Conservation (phyloP, 768 basidiomycete genomes). For the Sporobolomyces pararoseus region DNA sequence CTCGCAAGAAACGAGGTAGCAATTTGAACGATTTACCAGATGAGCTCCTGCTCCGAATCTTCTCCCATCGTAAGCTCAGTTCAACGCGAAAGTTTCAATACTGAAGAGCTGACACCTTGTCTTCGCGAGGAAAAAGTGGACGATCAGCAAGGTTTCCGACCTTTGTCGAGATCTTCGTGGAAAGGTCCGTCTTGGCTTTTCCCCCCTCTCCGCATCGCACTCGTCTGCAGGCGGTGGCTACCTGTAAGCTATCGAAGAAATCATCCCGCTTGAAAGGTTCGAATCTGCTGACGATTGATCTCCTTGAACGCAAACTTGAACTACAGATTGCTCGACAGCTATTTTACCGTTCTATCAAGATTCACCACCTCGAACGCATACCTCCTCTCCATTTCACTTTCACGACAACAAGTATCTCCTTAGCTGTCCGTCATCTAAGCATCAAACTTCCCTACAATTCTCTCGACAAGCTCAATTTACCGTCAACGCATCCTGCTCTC, state of each 20-base stretch:
- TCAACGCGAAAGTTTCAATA: too few species aligned
- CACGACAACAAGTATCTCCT: neutral
- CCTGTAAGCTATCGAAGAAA: too few species aligned
- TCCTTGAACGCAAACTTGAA: too few species aligned
- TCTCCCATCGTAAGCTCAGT: slow-evolving; percentile 14
- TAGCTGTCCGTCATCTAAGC: slow-evolving; percentile 10
- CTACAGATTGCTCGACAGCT: slow-evolving; percentile 17
- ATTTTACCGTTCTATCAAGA: slow-evolving; percentile 21
- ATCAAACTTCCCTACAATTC: slow-evolving; percentile 9
- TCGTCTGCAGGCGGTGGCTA: slow-evolving; percentile 28
- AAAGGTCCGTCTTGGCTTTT: slow-evolving; percentile 5
- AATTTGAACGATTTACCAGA: slow-evolving; percentile 13
- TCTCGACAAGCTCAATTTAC: neutral
- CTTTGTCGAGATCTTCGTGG: neutral
- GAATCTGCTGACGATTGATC: neutral
- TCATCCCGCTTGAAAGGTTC: too few species aligned
- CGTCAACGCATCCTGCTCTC: neutral
- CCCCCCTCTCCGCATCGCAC: slow-evolving; percentile 14
- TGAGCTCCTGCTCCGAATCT: slow-evolving; percentile 27
- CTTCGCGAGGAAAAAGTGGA: slow-evolving; percentile 13
- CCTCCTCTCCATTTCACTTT: neutral
- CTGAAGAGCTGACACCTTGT: neutral
- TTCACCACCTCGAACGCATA: slow-evolving; percentile 14
- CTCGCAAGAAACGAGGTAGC: too few species aligned
- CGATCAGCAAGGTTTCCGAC: slow-evolving; percentile 18